These are phyloP conservation scores for Penicillium sp. DNA, from an alignment of 2,329 filamentous ascomycete genomes.

Conservation along the genomic window DNA sequence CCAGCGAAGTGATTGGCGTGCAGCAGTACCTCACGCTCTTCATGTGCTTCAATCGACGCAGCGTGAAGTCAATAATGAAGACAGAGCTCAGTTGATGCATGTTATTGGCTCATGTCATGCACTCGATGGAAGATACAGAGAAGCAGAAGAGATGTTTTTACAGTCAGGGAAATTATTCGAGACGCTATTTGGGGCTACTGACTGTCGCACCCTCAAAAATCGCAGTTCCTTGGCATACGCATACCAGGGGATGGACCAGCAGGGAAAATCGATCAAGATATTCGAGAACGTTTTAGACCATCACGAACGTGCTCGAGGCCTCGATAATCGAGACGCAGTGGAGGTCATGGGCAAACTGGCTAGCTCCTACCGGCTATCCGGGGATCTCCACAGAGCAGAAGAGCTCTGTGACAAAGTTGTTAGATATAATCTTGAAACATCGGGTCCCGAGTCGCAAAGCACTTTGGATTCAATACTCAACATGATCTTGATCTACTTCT, in stretches of 20 bases:
- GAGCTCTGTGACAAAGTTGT: neutral
- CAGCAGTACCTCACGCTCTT: conserved; percentile 30
- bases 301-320: neutral
- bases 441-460: neutral
- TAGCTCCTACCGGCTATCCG: neutral
- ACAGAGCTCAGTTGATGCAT: neutral
- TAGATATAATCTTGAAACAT: neutral
- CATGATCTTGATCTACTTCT: neutral
- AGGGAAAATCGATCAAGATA: neutral
- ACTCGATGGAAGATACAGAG: conserved; percentile 26
- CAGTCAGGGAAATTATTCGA: neutral
- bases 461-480: neutral
- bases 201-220: neutral
- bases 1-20: conserved; percentile 26
- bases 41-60: conserved; percentile 2
- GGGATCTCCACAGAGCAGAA: neutral
- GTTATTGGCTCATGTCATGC: conserved; percentile 19
- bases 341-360: neutral
- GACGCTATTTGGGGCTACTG: neutral
- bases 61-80: conserved; percentile 4
- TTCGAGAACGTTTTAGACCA: neutral
- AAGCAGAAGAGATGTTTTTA: conserved; percentile 17
- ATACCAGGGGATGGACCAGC: neutral
- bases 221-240: neutral
- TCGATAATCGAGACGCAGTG: neutral